These are phyloP conservation scores for Picea abies DNA, from an alignment of 83 land plant genomes.

Conservation along the genomic window DNA sequence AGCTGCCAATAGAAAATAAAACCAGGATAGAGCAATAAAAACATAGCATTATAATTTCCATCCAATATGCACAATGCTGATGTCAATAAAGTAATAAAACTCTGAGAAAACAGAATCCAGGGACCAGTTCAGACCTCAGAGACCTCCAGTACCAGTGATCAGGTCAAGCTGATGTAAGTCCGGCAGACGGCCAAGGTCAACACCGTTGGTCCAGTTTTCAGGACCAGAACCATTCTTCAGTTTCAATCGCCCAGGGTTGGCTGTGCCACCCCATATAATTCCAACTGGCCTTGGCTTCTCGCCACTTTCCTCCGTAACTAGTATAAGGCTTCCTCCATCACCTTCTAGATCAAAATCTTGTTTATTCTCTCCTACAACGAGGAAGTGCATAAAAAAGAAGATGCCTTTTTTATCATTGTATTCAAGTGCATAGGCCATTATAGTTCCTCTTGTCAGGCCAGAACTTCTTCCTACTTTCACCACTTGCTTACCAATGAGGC, in stretches of 20 bases:
- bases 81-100: no score
- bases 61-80: not conserved
- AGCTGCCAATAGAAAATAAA: not conserved
- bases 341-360: constrained; percentile 95
- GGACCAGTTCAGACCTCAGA: constrained; percentile 51
- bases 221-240: no score
- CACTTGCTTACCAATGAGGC: no score
- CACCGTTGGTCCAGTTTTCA: constrained; percentile 83
- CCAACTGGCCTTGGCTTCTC: constrained; percentile 28
- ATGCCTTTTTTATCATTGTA: constrained; percentile 95
- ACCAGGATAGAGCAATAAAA: not conserved
- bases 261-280: constrained; percentile 14
- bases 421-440: constrained; percentile 90
- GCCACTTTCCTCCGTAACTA: constrained; percentile 48
- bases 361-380: constrained; percentile 88
- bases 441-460: constrained; percentile 54
- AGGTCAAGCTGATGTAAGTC: constrained; percentile 39
- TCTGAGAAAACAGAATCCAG: not conserved
- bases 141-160: constrained; percentile 49
- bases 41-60: not conserved
- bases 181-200: constrained; percentile 83
- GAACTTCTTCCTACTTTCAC: no score
- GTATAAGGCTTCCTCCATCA: constrained; percentile 88
- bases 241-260: no score
- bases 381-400: constrained; percentile 87